Base-by-base conservation (phyloP, 495 filamentous ascomycete species). In the Talaromyces borbonicus region DNA sequence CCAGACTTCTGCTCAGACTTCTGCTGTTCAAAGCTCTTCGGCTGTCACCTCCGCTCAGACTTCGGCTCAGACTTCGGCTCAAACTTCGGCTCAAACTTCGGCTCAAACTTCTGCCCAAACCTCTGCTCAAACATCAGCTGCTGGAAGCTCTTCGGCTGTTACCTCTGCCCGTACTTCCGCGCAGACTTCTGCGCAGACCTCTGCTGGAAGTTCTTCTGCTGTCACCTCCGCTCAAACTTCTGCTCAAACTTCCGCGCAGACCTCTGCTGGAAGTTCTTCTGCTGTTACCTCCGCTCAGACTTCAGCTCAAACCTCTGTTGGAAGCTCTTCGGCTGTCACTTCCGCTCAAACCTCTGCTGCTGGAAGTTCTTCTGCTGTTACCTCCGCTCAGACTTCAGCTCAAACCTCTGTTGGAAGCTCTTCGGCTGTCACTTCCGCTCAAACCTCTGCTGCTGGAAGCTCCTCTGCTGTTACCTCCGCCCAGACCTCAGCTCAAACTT, bases 151-250 rank as follows among this genome's bases (percentile, higher is more conserved):
- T n/a, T n/a, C 46, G 3, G 50, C 44, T 9, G 48, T 54, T 15
- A 56, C 54, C 1, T 56, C 55, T 0, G 56, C 56, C 11, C 46
- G 57, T 6, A 52, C 42, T 29, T 52, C 56, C 2, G 38, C 51
- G 27, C 43, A 52, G 18, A 46, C 53, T 22, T 52, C 54, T 26
- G 51, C 19, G 46, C 30, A 8, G 26, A 16, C 18, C 35, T 49
- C 4, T 32, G 12, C 43, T 23, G 36, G 47, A 2, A 47, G 44
- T 44, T 33, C 43, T 1, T 16, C 42, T 18, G 40, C 35, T 20
- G 39, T 26, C 8, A 43, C 38, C 19, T 24, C 24, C 14, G 9
- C 35, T 3, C 36, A 32, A 8, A 47, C 52, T 0, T 22, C 49
- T 8, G 26, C 25, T 33, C 47, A 48, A 22, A n/a, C n/a, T n/a